Percentiles rank a stretch among this genome's conserved stretches.
Conservation (phyloP, 2,329 filamentous ascomycete genomes). For the Exophiala alcalophila region DNA sequence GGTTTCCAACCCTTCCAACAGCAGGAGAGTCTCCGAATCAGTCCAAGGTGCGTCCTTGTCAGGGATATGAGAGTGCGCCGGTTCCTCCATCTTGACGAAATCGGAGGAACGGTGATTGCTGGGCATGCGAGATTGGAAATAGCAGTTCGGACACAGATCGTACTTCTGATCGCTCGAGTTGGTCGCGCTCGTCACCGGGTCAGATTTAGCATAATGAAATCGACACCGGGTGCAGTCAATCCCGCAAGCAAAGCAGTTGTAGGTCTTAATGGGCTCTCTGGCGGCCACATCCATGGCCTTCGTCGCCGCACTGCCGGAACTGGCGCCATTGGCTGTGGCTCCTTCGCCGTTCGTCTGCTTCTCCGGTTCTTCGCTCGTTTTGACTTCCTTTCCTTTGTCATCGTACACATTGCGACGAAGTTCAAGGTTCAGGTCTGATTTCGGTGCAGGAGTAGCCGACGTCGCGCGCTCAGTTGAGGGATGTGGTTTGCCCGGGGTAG, state of each 20-base stretch:
- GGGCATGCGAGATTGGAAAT: conserved; percentile 78
- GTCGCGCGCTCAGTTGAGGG: conserved; percentile 70
- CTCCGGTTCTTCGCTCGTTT: conserved; percentile 66
- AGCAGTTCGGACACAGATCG: conserved; percentile 89
- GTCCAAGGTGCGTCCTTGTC: conserved; percentile 88
- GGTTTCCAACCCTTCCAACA: conserved; percentile 86
- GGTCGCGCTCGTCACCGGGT: conserved; percentile 57
- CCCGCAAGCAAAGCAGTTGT: conserved; percentile 87
- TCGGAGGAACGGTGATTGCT: conserved; percentile 73
- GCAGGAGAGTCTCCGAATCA: conserved; percentile 80
- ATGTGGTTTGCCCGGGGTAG: conserved; percentile 59
- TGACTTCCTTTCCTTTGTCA: conserved; percentile 77
- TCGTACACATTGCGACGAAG: conserved; percentile 95
- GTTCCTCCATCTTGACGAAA: conserved; percentile 86
- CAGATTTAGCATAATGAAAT: conserved; percentile 66
- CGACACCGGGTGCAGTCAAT: conserved; percentile 77
- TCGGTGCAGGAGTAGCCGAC: conserved; percentile 62
- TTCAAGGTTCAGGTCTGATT: conserved; percentile 84
- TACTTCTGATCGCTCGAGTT: conserved; percentile 63
- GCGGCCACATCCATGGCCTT: conserved; percentile 61
- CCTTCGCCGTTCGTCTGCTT: conserved; percentile 68
- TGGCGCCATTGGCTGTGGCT: conserved; percentile 62
- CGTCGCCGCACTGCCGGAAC: conserved; percentile 56
- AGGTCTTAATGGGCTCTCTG: conserved; percentile 62
- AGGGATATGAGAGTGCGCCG: conserved; percentile 71